Evolutionary conservation across 352 stramenopile species (phyloP).

Genomic region (Globisporangium canariense): DNA sequence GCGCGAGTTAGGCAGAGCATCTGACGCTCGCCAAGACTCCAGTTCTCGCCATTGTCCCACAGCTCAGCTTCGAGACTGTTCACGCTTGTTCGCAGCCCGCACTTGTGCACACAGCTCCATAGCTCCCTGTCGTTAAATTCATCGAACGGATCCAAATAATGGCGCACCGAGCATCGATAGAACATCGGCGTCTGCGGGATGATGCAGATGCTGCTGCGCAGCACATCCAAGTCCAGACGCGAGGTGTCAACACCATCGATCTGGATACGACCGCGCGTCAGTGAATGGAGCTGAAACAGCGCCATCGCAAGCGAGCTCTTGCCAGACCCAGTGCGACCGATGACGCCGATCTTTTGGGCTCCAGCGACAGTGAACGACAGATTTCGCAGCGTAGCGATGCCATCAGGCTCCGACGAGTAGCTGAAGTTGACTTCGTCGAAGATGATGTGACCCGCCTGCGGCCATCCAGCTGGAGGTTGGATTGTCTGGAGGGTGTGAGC

Average conservation of each 20-base stretch:
- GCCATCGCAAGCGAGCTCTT: slow-evolving; percentile 55
- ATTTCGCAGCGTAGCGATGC: slow-evolving; percentile 27
- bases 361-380: slow-evolving; percentile 33
- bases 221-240: slow-evolving; percentile 23
- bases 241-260: slow-evolving; percentile 87
- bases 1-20: slow-evolving; percentile 85
- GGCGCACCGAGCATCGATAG: slow-evolving; percentile 88
- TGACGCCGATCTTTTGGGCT: slow-evolving; percentile 49
- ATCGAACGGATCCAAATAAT: slow-evolving; percentile 91
- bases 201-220: slow-evolving; percentile 42
- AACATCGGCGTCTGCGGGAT: slow-evolving; percentile 90
- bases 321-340: slow-evolving; percentile 47
- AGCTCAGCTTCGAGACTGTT: not conserved
- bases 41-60: slow-evolving; percentile 80
- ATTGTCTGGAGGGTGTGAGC: not conserved
- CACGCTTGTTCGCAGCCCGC: slow-evolving; percentile 28
- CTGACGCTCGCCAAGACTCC: slow-evolving; percentile 89
- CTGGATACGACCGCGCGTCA: slow-evolving; percentile 58
- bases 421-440: slow-evolving; percentile 35
- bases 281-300: slow-evolving; percentile 39
- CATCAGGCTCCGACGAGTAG: slow-evolving; percentile 18
- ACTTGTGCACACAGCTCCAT: slow-evolving; percentile 33
- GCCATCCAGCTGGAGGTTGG: slow-evolving; percentile 21
- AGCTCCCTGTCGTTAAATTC: slow-evolving; percentile 63
- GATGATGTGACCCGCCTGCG: slow-evolving; percentile 28